phyloP scores from a whole-genome alignment of 2,329 filamentous ascomycete species.

The Sarocladium strictum region DNA sequence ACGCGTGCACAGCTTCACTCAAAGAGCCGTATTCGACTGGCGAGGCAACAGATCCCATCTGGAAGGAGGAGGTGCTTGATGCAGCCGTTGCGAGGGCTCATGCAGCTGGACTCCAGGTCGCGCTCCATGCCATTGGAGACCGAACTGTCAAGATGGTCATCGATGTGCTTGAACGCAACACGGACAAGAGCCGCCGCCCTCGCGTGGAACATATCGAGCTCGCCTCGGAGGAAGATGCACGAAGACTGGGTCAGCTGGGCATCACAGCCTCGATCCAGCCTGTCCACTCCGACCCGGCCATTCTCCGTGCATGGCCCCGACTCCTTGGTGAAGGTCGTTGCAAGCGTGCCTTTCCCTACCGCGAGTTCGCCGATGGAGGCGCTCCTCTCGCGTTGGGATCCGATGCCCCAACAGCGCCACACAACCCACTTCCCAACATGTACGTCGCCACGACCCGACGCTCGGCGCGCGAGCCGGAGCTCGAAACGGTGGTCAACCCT shows the following conservation, averaged over 20 bases:
- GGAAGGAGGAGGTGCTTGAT: slow-evolving; percentile 45
- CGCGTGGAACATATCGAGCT: slow-evolving; percentile 62
- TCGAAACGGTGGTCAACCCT: slow-evolving; percentile 39
- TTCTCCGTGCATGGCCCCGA: slow-evolving; percentile 54
- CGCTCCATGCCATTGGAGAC: slow-evolving; percentile 62
- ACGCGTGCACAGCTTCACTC: slow-evolving; percentile 58
- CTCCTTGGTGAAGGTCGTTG: slow-evolving; percentile 50
- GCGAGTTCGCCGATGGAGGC: slow-evolving; percentile 50
- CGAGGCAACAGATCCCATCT: slow-evolving; percentile 43
- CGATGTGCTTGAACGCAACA: slow-evolving; percentile 42
- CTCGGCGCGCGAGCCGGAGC: slow-evolving; percentile 43
- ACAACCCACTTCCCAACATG: slow-evolving; percentile 47
- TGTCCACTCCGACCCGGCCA: slow-evolving; percentile 54
- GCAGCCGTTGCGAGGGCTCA: slow-evolving; percentile 50
- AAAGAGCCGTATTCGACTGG: slow-evolving; percentile 51
- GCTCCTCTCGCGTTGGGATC: slow-evolving; percentile 51
- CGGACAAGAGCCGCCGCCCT: slow-evolving; percentile 43
- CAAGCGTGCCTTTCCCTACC: slow-evolving; percentile 56
- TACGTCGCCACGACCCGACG: slow-evolving; percentile 54
- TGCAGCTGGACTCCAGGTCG: slow-evolving; percentile 50
- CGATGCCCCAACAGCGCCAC: slow-evolving; percentile 54
- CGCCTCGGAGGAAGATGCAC: slow-evolving; percentile 47
- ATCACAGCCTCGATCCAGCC: slow-evolving; percentile 56
- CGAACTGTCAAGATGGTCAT: slow-evolving; percentile 51
- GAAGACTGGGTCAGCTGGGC: slow-evolving; percentile 48